Base-by-base conservation (phyloP, 495 filamentous ascomycete genomes). In the Aspergillus incahuasiensis region DNA sequence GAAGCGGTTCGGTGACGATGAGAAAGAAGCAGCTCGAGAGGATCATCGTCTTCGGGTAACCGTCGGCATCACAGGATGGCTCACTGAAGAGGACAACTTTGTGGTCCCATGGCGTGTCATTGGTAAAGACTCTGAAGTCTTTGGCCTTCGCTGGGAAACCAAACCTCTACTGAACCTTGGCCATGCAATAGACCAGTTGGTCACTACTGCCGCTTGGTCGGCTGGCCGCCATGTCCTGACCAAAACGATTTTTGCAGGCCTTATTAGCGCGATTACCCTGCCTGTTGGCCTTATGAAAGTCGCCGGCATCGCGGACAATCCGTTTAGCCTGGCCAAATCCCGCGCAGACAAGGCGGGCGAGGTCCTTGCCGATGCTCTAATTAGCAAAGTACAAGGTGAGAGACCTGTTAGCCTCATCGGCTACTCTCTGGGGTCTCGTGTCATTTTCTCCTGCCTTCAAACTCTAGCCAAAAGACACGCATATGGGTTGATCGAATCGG, bases 301-400 rank as follows among this genome's bases (percentile, higher is more conserved):
- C 44, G 84, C 87, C 52, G 81, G 86, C 30, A 74, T 96, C 21
- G 81, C 96, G 28, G 94, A 97, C 62, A 96, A 95, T 68, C 90
- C 90, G 0, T 98, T 95, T 79, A 88, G 79, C 52, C 79, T 94
- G 30, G 90, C 86, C 9, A 92, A 89, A 67, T 76, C 84, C 25
- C 81, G 91, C 46, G 84, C 89, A 19, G 91, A 97, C 62, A 97
- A 97, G 71, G 87, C 90, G 0, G 94, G 94, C 0, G 72, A 81
- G 32, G 83, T 90, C 12, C 82, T 98, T 0, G 92, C 92, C 4
- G 92, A 98, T 66, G 85, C 90, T 13, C 71, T 98, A 47, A 88
- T 94, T 58, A 92, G 88, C 70, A 90, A 86, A 60, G 85, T 86
- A 1, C 92, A 95, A 62, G 94, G 94, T 13, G 90, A 96, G 68